Conservation (phyloP, 2,329 filamentous ascomycete genomes). For the Colletotrichum musae region DNA sequence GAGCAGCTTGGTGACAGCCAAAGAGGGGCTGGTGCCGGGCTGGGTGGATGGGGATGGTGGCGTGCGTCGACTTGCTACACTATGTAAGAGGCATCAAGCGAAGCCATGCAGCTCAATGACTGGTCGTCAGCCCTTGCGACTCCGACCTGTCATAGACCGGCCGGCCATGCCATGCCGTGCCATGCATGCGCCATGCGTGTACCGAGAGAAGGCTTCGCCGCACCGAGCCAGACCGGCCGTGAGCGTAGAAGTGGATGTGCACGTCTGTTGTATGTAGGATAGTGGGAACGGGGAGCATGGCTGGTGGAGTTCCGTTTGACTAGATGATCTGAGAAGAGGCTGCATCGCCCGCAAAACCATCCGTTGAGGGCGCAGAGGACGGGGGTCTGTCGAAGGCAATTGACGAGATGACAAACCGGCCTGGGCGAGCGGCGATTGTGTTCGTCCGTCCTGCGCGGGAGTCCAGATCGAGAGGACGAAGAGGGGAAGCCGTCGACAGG, state of each 20-base stretch:
- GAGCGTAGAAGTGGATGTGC: slow-evolving; percentile 34
- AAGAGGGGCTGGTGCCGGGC: slow-evolving; percentile 22
- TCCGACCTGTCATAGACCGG: slow-evolving; percentile 17
- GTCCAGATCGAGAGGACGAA: background rate
- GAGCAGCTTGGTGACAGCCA: slow-evolving; percentile 12
- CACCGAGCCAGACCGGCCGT: slow-evolving; percentile 15
- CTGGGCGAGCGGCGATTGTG: background rate
- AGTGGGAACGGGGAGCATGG: slow-evolving; percentile 33
- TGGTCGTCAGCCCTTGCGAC: slow-evolving; percentile 29
- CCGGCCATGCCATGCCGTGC: slow-evolving; percentile 32
- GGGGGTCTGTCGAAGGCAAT: background rate
- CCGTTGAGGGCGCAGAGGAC: background rate
- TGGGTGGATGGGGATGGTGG: slow-evolving; percentile 22
- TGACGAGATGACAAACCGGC: background rate
- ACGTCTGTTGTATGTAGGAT: slow-evolving; percentile 27
- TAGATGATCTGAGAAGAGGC: slow-evolving; percentile 29
- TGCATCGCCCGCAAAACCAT: slow-evolving; percentile 20
- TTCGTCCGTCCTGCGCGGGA: background rate
- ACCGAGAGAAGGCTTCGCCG: slow-evolving; percentile 1
- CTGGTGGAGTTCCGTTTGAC: slow-evolving; percentile 31
- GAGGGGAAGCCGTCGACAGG: background rate
- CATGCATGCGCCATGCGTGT: slow-evolving; percentile 27
- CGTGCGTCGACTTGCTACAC: slow-evolving; percentile 14
- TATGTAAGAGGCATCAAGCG: background rate
- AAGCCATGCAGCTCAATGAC: slow-evolving; percentile 30